A percentile compares a stretch with the other conserved stretches of the same genome.
Conservation (phyloP, 305 asterid species). For the Petunia hybrid region DNA sequence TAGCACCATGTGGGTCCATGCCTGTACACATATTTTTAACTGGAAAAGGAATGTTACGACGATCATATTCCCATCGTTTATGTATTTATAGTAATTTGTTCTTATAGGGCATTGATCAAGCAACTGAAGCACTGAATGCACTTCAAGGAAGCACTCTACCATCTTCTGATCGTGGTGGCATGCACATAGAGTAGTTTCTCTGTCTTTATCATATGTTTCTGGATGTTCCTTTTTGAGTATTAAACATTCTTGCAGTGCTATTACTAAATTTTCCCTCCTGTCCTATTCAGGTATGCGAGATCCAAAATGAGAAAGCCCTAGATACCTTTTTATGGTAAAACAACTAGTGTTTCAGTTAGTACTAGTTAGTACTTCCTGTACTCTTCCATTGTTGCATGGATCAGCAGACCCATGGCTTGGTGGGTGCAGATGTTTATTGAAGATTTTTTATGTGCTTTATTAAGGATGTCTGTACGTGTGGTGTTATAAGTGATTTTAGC, state of each 20-base stretch:
- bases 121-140: constrained; percentile 70
- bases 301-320: constrained; percentile 63
- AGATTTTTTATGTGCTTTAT: background rate
- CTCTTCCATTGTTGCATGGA: background rate
- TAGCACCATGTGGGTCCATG: too few relatives aligned
- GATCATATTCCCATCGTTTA: background rate
- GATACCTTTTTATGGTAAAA: constrained; percentile 26
- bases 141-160: constrained; percentile 85
- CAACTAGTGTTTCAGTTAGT: background rate
- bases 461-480: background rate
- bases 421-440: background rate
- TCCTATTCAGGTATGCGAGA: constrained; percentile 55
- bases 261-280: background rate
- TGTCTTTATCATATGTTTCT: constrained; percentile 27
- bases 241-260: background rate
- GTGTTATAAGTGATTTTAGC: background rate
- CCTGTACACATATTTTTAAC: background rate
- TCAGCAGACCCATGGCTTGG: background rate
- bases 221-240: background rate
- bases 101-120: constrained; percentile 74
- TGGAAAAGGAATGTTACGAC: background rate
- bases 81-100: background rate
- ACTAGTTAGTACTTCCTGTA: too few relatives aligned
- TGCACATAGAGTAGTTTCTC: constrained; percentile 88
- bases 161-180: constrained; percentile 98